These are phyloP conservation scores for Alternaria hordeiaustralica DNA, from an alignment of 2,329 filamentous ascomycete genomes.

Conservation along the genomic window DNA sequence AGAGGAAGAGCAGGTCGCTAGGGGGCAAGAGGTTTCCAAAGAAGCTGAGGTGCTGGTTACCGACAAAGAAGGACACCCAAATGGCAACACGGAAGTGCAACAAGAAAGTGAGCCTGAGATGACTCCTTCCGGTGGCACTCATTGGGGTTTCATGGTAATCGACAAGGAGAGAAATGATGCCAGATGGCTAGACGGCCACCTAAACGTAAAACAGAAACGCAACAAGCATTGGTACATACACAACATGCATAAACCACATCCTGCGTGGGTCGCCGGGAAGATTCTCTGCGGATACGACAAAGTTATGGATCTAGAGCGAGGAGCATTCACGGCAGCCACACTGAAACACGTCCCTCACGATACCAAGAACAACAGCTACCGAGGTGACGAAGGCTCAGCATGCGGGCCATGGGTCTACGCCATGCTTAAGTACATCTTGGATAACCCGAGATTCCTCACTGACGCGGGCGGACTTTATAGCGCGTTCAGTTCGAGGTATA, in stretches of 20 bases:
- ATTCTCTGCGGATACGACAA: background rate
- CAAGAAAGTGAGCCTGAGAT: too few relatives aligned
- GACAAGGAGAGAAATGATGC: background rate
- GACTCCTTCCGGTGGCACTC: background rate
- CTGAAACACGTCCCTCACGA: slow-evolving; percentile 1
- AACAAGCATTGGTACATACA: background rate
- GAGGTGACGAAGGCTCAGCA: background rate
- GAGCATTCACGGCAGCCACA: background rate
- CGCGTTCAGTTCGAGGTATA: background rate
- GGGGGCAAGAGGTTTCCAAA: too few relatives aligned
- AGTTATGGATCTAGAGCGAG: background rate
- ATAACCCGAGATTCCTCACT: background rate
- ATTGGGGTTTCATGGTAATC: slow-evolving; percentile 3
- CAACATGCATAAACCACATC: background rate
- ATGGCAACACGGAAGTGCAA: too few relatives aligned
- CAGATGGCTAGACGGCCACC: background rate
- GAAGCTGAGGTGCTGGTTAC: too few relatives aligned
- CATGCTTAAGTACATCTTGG: background rate
- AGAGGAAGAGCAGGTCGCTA: too few relatives aligned
- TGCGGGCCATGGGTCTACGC: background rate
- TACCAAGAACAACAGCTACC: background rate
- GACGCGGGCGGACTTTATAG: background rate
- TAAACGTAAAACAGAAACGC: background rate
- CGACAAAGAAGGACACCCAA: too few relatives aligned
- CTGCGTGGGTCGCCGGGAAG: background rate